These are phyloP conservation scores for Gossypium lobatum DNA, from an alignment of 441 rosid species.

Conservation along the genomic window DNA sequence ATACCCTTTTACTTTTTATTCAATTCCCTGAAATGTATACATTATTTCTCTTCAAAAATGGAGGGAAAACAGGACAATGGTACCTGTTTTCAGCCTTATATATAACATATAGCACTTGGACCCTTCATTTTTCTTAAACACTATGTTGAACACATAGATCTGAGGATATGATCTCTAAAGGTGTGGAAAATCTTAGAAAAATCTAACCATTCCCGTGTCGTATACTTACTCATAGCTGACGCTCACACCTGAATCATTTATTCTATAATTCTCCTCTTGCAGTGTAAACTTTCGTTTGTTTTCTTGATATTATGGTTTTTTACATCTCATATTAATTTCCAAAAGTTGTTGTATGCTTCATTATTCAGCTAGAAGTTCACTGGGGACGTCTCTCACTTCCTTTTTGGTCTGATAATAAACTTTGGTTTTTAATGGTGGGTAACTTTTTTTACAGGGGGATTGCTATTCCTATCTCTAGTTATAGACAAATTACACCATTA, in stretches of 20 bases:
- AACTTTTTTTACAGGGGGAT: conserved; percentile 42
- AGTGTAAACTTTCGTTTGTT: not conserved
- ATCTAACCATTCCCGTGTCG: too few relatives aligned
- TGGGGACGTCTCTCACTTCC: not conserved
- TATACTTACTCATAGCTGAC: too few relatives aligned
- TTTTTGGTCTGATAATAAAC: not conserved
- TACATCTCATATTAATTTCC: not conserved
- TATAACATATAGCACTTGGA: not conserved
- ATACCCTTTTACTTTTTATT: not conserved
- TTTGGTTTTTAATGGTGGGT: conserved; percentile 5
- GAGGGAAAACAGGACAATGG: not conserved
- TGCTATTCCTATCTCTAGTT: conserved; percentile 51
- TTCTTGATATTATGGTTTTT: not conserved
- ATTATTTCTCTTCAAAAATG: not conserved
- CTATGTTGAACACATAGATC: too few relatives aligned
- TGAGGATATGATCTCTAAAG: too few relatives aligned
- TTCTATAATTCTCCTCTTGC: not conserved
- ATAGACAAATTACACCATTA: conserved; percentile 65
- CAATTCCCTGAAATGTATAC: not conserved
- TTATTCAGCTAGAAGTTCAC: not conserved
- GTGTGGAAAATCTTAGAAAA: too few relatives aligned
- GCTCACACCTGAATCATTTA: too few relatives aligned
- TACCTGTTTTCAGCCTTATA: not conserved
- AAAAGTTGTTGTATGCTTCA: not conserved
- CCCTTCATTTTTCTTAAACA: too few relatives aligned